phyloP scores from a whole-genome alignment of 2,329 filamentous ascomycete genomes.

The Sclerotinia borealis region DNA sequence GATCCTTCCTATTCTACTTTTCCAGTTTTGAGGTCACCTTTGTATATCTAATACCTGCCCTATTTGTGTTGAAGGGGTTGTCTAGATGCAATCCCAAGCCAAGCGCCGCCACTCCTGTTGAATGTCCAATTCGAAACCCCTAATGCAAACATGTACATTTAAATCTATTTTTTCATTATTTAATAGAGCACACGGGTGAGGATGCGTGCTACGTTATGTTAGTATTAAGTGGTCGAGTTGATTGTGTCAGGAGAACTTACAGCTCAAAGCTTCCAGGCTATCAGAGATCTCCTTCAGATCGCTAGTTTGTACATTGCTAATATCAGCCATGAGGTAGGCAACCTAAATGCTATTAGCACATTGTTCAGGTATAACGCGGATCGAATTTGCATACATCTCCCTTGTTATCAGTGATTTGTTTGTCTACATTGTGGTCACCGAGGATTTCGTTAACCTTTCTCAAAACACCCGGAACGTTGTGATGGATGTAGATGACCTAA shows the following conservation, averaged over 20 bases:
- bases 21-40: neutral
- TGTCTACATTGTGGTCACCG: constrained; percentile 94
- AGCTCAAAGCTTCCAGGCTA: constrained; percentile 71
- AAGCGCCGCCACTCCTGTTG: constrained; percentile 24
- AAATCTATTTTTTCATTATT: constrained; percentile 8
- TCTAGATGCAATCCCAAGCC: constrained; percentile 15
- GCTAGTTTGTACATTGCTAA: constrained; percentile 73
- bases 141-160: constrained; percentile 5
- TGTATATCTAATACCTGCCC: constrained; percentile 5
- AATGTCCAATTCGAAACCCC: constrained; percentile 18
- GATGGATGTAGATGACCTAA: constrained; percentile 88
- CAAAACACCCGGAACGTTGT: constrained; percentile 92
- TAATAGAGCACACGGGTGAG: constrained; percentile 36
- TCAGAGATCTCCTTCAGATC: constrained; percentile 86
- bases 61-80: constrained; percentile 23
- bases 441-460: constrained; percentile 93
- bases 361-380: neutral
- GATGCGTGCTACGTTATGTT: constrained; percentile 32
- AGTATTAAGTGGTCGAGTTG: neutral
- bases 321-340: constrained; percentile 96
- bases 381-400: constrained; percentile 62
- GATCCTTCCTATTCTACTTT: neutral
- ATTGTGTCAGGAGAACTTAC: constrained; percentile 43
- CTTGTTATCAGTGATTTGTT: constrained; percentile 94
- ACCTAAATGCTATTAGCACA: constrained; percentile 43